These are phyloP conservation scores for Violaceomyces palustris DNA, from an alignment of 1,284 basidiomycete genomes.

Conservation along the genomic window DNA sequence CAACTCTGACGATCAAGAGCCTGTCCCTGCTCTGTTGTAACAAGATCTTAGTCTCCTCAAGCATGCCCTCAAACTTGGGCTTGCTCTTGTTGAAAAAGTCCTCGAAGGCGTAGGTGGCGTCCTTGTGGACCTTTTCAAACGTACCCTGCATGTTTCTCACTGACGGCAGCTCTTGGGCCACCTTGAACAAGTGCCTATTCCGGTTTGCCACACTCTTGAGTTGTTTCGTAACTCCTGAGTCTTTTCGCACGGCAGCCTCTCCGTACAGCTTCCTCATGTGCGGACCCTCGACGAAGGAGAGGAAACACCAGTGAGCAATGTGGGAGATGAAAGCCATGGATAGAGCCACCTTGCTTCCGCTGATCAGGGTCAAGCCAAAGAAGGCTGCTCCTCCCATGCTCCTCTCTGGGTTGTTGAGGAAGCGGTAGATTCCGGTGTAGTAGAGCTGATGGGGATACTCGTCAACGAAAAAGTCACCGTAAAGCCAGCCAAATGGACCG, in stretches of 20 bases:
- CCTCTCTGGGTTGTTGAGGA: slow-evolving; percentile 87
- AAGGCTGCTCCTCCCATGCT: slow-evolving; percentile 88
- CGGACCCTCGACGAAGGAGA: slow-evolving; percentile 60
- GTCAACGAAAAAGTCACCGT: slow-evolving; percentile 85
- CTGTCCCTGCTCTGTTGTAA: slow-evolving; percentile 84
- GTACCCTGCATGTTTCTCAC: slow-evolving; percentile 85
- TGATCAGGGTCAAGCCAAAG: slow-evolving; percentile 85
- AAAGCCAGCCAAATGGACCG: slow-evolving; percentile 58
- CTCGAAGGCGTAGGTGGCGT: slow-evolving; percentile 82
- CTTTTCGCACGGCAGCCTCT: slow-evolving; percentile 74
- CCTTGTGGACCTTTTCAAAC: slow-evolving; percentile 88
- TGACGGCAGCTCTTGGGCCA: slow-evolving; percentile 51
- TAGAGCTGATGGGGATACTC: slow-evolving; percentile 79
- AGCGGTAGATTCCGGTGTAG: slow-evolving; percentile 89
- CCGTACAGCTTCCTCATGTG: slow-evolving; percentile 97
- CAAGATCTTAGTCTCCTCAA: slow-evolving; percentile 85
- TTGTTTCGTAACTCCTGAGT: slow-evolving; percentile 93
- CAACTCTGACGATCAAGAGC: slow-evolving; percentile 35
- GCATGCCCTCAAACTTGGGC: slow-evolving; percentile 52
- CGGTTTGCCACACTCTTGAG: slow-evolving; percentile 82
- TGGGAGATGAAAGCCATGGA: slow-evolving; percentile 78
- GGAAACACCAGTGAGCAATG: slow-evolving; percentile 57
- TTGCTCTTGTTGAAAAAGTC: slow-evolving; percentile 72
- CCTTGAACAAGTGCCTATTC: slow-evolving; percentile 57
- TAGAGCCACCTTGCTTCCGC: slow-evolving; percentile 79